Evolutionary conservation across 177 flowering plant species (phyloP), one percentile per base, ranked within the genome.

Genomic region (Vitis hybrid): DNA sequence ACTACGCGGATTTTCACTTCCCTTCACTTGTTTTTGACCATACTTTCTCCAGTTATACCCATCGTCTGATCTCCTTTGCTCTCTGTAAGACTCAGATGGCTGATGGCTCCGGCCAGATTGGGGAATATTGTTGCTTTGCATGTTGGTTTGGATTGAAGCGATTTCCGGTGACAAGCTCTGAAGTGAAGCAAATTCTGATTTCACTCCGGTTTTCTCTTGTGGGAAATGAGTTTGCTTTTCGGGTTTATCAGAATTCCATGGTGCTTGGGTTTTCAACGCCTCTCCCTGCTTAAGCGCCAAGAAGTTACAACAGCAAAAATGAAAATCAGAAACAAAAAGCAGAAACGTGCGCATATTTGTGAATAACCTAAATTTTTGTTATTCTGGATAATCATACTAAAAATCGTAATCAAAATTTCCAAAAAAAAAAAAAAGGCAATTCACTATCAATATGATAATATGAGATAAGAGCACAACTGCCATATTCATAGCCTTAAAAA

Each of bases 21-120:
- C 97, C 74, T 92, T 94, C 51, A 92, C 91, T 68, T 88, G 92
- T 68, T 94, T 94, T 68, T 94, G 97, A 1, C 98, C 98, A 64
- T 94, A 94, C 74, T 94, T 94, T 57, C 97, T 84, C 98, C 98
- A 94, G 52, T 86, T 89, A 72, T 91, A 94, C 0, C 98, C 98
- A 72, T 94, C 98, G 5, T 94, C 97, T 50, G 88, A 78, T 74
- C 80, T 88, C 65, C 81, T 83, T 56, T 87, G 86, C 72, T 89
- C 88, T 74, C 89, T 81, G 7, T 72, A 64, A 61, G 76, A 77
- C 51, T 80, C 85, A 62, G 76, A 23, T 10, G 85, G 74, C 51
- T 76, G 88, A 17, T 77, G 75, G 21, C 10, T 65, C 49, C 72
- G 66, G 30, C 63, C 73, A 12, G 82, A 56, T 8, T 77, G 84